A percentile compares a stretch with the other conserved stretches of the same genome.
Conservation (phyloP, 2,329 filamentous ascomycete genomes). For the Ophiostoma populinum region DNA sequence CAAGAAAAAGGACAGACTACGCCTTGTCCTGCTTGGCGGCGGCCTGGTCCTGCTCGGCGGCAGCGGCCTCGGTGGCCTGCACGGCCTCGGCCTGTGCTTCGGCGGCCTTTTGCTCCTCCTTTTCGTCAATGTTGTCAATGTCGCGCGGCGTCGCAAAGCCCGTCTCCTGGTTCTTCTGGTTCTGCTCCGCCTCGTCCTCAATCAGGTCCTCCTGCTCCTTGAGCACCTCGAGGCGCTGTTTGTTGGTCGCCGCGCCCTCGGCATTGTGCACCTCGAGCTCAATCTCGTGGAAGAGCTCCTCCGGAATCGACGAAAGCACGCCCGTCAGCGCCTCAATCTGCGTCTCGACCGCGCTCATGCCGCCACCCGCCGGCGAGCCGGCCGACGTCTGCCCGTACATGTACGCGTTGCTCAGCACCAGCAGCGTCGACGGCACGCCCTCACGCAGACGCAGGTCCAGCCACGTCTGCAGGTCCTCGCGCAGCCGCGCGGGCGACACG, state of each 20-base stretch:
- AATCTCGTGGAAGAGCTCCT: slow-evolving; percentile 98
- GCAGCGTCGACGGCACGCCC: slow-evolving; percentile 85
- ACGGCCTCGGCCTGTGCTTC: slow-evolving; percentile 31
- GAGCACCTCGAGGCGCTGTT: slow-evolving; percentile 92
- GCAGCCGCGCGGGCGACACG: slow-evolving; percentile 71
- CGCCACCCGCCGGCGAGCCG: slow-evolving; percentile 3
- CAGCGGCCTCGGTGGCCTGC: slow-evolving; percentile 22
- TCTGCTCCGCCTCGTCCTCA: slow-evolving; percentile 89
- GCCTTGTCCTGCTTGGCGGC: slow-evolving; percentile 20
- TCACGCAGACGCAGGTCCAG: slow-evolving; percentile 83
- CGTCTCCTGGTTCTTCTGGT: slow-evolving; percentile 58
- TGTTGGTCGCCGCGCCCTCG: slow-evolving; percentile 95
- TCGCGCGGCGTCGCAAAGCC: slow-evolving; percentile 67
- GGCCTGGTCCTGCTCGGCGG: slow-evolving; percentile 35
- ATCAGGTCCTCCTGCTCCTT: slow-evolving; percentile 98
- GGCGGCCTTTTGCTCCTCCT: slow-evolving; percentile 52
- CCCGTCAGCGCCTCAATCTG: slow-evolving; percentile 89
- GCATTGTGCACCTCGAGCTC: slow-evolving; percentile 95
- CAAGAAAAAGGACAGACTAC: slow-evolving; percentile 5
- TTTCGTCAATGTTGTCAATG: slow-evolving; percentile 84
- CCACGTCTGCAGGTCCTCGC: slow-evolving; percentile 86
- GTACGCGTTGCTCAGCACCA: slow-evolving; percentile 94
- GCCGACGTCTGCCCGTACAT: slow-evolving; percentile 60
- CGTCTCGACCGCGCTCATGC: slow-evolving; percentile 56
- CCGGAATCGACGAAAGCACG: slow-evolving; percentile 84